A percentile compares a stretch with the other conserved stretches of the same genome.
phyloP scores from a whole-genome alignment of 192 early-diverging fungal species.

The Backusella australiensis region DNA sequence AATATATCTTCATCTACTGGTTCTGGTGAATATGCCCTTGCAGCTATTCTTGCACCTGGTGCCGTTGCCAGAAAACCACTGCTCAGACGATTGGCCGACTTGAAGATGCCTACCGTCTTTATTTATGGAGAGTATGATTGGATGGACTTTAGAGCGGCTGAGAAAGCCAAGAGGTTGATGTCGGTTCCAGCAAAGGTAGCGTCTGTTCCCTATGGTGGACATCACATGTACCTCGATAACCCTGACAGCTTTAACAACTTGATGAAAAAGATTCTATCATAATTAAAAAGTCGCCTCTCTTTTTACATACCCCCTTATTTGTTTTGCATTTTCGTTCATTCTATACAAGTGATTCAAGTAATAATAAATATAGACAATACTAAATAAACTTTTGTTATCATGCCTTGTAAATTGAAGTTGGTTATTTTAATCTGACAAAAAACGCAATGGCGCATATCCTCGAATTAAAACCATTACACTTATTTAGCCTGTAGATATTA shows the following conservation, averaged over 20 bases:
- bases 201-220: conserved; percentile 52
- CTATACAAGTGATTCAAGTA: not conserved
- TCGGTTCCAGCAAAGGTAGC: conserved; percentile 47
- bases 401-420: not conserved
- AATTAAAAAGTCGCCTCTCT: not conserved
- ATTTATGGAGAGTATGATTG: conserved; percentile 65
- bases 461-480: no score
- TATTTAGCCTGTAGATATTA: no score
- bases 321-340: not conserved
- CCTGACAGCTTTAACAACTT: conserved; percentile 65
- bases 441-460: not conserved
- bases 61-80: conserved; percentile 82
- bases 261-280: not conserved
- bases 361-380: not conserved
- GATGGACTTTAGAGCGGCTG: conserved; percentile 82
- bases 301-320: not conserved
- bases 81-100: conserved; percentile 52
- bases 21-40: conserved; percentile 81
- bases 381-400: not conserved
- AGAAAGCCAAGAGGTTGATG: conserved; percentile 58
- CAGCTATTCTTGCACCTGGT: conserved; percentile 73
- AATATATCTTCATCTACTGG: conserved; percentile 76
- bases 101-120: conserved; percentile 76
- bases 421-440: not conserved
- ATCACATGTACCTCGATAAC: conserved; percentile 89